Percentiles rank a stretch among this genome's conserved stretches.
Evolutionary conservation across 78 protist genomes (phyloP).

Genomic region (Polysphondylium violaceum): DNA sequence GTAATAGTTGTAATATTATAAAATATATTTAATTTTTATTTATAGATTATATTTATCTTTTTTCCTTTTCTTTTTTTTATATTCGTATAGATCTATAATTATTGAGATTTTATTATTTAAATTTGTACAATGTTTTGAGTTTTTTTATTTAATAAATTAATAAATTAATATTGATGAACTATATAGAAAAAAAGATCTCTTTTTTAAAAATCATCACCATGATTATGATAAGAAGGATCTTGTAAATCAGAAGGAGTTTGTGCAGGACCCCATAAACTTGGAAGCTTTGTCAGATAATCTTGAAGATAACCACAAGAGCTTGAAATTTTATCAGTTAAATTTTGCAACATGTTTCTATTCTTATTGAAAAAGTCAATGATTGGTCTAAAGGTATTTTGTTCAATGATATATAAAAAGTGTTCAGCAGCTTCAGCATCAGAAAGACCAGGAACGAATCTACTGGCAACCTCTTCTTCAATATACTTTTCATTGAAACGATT

Average conservation of each 20-base stretch:
- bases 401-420: neutral
- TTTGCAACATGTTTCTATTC: neutral
- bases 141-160: too few species aligned
- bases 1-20: conserved; percentile 70
- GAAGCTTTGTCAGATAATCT: neutral
- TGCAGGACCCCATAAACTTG: neutral
- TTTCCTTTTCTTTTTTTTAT: too few species aligned
- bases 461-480: conserved; percentile 32
- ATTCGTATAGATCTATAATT: too few species aligned
- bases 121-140: too few species aligned
- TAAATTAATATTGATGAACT: too few species aligned
- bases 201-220: too few species aligned
- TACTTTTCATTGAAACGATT: conserved; percentile 1
- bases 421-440: conserved; percentile 22
- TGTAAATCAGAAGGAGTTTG: too few species aligned
- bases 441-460: conserved; percentile 57
- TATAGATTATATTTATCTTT: too few species aligned
- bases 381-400: neutral
- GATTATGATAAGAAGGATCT: too few species aligned
- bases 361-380: neutral
- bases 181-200: too few species aligned
- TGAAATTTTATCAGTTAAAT: neutral
- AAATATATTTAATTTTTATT: too few species aligned
- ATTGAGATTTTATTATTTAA: too few species aligned
- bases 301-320: neutral